Percentiles rank a stretch among this genome's conserved stretches.
Evolutionary conservation across 768 basidiomycete species (phyloP).

Genomic region (Suillus alpinus): DNA sequence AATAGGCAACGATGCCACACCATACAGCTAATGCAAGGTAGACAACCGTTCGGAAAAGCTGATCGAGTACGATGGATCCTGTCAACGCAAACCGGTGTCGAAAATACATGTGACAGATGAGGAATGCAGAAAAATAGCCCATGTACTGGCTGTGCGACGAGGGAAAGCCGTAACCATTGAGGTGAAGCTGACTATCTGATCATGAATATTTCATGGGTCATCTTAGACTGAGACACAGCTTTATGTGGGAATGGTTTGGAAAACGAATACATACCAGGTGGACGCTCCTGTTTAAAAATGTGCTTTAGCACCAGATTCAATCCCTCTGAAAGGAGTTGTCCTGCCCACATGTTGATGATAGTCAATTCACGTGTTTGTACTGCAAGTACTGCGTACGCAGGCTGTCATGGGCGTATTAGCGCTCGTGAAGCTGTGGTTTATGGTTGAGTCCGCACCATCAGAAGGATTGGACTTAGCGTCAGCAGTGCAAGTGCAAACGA

Average conservation of each 20-base stretch:
- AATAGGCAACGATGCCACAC: slow-evolving; percentile 72
- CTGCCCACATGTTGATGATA: slow-evolving; percentile 82
- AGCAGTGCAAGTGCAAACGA: slow-evolving; percentile 60
- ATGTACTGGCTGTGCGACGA: slow-evolving; percentile 90
- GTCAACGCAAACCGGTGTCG: slow-evolving; percentile 62
- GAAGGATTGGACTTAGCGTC: slow-evolving; percentile 66
- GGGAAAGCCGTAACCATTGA: slow-evolving; percentile 79
- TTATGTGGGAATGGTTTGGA: background rate
- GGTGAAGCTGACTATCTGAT: slow-evolving; percentile 18
- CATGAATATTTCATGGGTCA: slow-evolving; percentile 4
- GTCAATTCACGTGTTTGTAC: slow-evolving; percentile 75
- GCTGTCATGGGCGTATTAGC: slow-evolving; percentile 38
- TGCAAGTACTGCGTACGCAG: slow-evolving; percentile 74
- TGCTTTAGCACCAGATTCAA: slow-evolving; percentile 71
- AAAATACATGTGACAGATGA: slow-evolving; percentile 69
- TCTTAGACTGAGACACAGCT: background rate
- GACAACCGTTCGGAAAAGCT: slow-evolving; percentile 42
- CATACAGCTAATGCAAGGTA: slow-evolving; percentile 52
- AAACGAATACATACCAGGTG: slow-evolving; percentile 45
- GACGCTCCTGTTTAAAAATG: slow-evolving; percentile 64
- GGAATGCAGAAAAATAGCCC: slow-evolving; percentile 81
- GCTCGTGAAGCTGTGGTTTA: background rate
- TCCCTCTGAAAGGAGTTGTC: slow-evolving; percentile 70
- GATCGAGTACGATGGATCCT: slow-evolving; percentile 50
- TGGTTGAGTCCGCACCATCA: slow-evolving; percentile 52